A percentile compares a stretch with the other conserved stretches of the same genome.
These are phyloP conservation scores for Colletotrichum gigasporum DNA, from an alignment of 2,329 filamentous ascomycete genomes.

Conservation along the genomic window DNA sequence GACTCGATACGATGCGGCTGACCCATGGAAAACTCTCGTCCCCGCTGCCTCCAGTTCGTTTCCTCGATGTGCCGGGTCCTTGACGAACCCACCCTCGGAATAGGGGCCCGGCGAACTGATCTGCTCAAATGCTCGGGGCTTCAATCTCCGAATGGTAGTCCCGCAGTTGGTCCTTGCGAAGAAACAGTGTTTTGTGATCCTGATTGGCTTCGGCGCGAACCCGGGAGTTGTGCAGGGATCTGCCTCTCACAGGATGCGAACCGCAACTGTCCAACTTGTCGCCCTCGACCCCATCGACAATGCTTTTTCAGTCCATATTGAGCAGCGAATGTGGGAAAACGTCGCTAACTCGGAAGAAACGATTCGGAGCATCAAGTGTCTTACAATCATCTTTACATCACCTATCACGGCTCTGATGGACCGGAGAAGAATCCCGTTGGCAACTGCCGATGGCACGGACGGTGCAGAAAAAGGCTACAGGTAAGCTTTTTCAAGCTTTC, in stretches of 20 bases:
- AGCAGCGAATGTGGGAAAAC: too few relatives aligned
- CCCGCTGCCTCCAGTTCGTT: background rate
- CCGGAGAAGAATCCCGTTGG: background rate
- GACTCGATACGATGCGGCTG: background rate
- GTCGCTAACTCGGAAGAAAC: too few relatives aligned
- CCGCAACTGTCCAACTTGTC: background rate
- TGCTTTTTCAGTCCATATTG: too few relatives aligned
- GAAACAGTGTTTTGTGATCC: background rate
- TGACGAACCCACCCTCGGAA: background rate
- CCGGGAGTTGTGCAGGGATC: background rate
- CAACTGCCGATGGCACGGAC: slow-evolving; percentile 21
- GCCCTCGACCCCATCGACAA: background rate
- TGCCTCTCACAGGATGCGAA: background rate
- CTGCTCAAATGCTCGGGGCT: background rate
- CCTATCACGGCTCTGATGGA: background rate
- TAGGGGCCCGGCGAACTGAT: background rate
- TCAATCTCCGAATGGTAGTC: background rate
- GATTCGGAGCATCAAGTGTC: background rate
- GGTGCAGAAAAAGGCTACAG: background rate
- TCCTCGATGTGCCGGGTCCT: background rate
- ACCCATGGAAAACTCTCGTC: background rate
- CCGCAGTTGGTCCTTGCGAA: background rate
- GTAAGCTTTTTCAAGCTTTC: slow-evolving; percentile 18
- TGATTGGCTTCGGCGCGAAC: background rate
- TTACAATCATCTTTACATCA: background rate